These are phyloP conservation scores for Xylaria sp. DNA, from an alignment of 2,329 filamentous ascomycete genomes.

Conservation along the genomic window DNA sequence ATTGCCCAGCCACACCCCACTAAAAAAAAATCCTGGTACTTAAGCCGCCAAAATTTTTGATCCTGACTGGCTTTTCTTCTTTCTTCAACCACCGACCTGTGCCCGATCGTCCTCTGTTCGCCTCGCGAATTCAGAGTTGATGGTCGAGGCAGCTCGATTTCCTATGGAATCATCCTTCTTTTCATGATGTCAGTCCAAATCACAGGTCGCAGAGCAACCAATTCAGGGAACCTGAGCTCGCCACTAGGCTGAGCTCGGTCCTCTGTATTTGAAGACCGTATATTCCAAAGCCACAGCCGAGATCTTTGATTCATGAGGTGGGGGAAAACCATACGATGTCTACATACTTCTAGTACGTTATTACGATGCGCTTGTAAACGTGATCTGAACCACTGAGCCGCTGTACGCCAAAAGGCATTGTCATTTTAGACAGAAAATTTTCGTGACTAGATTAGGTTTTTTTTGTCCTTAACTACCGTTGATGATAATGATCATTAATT, in stretches of 20 bases:
- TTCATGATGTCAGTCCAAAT: conserved; percentile 88
- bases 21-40: conserved; percentile 32
- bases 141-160: conserved; percentile 84
- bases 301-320: conserved; percentile 90
- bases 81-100: conserved; percentile 77
- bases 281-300: conserved; percentile 92
- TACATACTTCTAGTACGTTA: conserved; percentile 61
- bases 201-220: conserved; percentile 91
- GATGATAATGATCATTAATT: not conserved
- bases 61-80: conserved; percentile 50
- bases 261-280: conserved; percentile 71
- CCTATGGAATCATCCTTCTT: conserved; percentile 77
- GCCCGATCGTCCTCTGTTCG: conserved; percentile 78
- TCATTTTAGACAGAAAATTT: not conserved
- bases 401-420: not conserved
- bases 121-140: conserved; percentile 75
- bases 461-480: not conserved
- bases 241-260: conserved; percentile 74
- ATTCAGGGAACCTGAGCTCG: conserved; percentile 73
- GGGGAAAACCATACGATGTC: conserved; percentile 86
- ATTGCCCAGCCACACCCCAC: conserved; percentile 29
- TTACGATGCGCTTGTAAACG: not conserved
- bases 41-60: conserved; percentile 39
- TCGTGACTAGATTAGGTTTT: not conserved
- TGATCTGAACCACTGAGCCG: no score